phyloP scores from a whole-genome alignment of 495 filamentous ascomycete species.

The Penicillium malachiteum region DNA sequence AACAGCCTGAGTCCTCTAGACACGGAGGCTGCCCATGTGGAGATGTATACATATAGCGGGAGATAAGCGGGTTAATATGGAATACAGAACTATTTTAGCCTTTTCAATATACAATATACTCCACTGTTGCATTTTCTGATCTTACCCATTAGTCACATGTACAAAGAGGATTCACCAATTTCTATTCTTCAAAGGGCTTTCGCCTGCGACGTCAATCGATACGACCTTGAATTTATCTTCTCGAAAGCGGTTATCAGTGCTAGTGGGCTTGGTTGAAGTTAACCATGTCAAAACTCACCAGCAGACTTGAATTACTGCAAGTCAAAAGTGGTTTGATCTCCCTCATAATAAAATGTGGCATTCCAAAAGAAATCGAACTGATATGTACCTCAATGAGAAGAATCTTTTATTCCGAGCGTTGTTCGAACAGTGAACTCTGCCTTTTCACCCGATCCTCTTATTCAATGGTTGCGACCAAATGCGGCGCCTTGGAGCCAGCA shows the following conservation, averaged over 20 bases:
- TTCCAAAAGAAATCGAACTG: background rate
- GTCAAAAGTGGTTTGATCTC: constrained; percentile 7
- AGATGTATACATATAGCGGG: too few species aligned
- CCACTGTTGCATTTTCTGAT: too few species aligned
- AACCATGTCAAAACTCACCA: constrained; percentile 1
- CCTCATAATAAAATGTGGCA: background rate
- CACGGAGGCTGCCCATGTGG: too few species aligned
- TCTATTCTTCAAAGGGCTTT: too few species aligned
- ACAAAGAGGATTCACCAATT: too few species aligned
- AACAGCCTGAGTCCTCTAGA: too few species aligned
- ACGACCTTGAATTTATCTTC: background rate
- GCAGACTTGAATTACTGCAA: constrained; percentile 8
- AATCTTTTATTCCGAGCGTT: constrained; percentile 14
- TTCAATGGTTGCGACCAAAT: constrained; percentile 29
- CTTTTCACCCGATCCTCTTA: constrained; percentile 31
- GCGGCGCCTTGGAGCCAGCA: constrained; percentile 19
- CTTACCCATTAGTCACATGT: too few species aligned
- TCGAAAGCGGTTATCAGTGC: background rate
- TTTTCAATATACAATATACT: too few species aligned
- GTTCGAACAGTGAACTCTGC: constrained; percentile 25
- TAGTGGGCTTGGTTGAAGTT: background rate
- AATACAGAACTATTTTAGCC: too few species aligned
- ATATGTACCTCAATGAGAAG: background rate
- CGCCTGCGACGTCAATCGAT: too few species aligned
- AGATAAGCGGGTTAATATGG: too few species aligned